Conservation (phyloP, 257 asterid genomes). For the Solanum sejunctum region DNA sequence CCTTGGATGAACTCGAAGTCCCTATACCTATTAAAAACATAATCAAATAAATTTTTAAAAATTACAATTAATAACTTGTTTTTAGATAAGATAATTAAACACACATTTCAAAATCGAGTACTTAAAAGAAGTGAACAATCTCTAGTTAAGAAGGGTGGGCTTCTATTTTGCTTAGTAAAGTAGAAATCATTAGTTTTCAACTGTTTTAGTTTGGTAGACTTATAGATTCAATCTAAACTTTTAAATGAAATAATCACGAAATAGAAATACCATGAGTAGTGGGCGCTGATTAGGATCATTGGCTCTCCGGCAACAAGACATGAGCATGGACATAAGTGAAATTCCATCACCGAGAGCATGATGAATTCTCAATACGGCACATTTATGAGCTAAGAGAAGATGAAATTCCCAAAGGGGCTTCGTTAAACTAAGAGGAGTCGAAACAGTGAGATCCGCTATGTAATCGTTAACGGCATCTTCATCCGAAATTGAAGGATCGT, state of each 20-base stretch:
- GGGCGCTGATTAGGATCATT: conserved; percentile 35
- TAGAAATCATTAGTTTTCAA: too few species aligned
- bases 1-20: background rate
- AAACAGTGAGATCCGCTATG: conserved; percentile 35
- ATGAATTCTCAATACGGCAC: conserved; percentile 48
- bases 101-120: too few species aligned
- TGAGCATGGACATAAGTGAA: conserved; percentile 50
- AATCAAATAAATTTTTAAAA: background rate
- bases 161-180: too few species aligned
- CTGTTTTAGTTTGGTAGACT: too few species aligned
- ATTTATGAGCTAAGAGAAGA: conserved; percentile 40
- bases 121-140: too few species aligned
- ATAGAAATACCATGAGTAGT: background rate
- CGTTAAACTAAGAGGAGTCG: conserved; percentile 42
- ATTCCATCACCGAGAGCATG: conserved; percentile 85
- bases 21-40: background rate
- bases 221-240: background rate
- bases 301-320: conserved; percentile 39
- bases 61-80: fast-evolving
- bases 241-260: background rate
- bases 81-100: background rate
- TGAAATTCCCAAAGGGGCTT: conserved; percentile 82
- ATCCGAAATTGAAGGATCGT: conserved; percentile 15
- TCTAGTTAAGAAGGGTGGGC: too few species aligned
- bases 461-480: conserved; percentile 54